Percentiles rank a stretch among this genome's conserved stretches.
Conservation (phyloP, 2,329 filamentous ascomycete species). For the Apiospora rasikravindrae region DNA sequence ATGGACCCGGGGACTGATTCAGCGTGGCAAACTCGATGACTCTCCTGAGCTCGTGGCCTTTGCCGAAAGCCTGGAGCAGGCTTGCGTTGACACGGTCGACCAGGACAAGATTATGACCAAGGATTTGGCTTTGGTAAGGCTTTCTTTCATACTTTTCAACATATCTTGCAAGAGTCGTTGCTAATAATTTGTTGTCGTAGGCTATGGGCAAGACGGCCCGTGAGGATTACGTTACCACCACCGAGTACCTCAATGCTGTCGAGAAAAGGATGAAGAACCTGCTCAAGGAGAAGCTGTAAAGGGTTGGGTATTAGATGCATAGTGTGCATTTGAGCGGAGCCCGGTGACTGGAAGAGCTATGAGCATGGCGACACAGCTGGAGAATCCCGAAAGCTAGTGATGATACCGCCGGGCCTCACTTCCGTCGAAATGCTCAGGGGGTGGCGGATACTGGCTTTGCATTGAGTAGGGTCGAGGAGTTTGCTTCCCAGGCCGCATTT, state of each 20-base stretch:
- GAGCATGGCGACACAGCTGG: background rate
- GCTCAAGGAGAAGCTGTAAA: conserved; percentile 79
- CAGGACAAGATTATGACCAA: conserved; percentile 98
- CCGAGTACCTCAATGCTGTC: conserved; percentile 89
- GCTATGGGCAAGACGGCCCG: conserved; percentile 87
- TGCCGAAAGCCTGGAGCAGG: conserved; percentile 88
- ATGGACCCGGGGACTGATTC: conserved; percentile 93
- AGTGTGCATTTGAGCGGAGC: background rate
- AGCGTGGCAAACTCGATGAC: conserved; percentile 89
- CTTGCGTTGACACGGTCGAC: conserved; percentile 93
- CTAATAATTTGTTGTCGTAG: background rate
- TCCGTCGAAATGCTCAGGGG: background rate
- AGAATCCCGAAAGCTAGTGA: background rate
- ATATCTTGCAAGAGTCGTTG: background rate
- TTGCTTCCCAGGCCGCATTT: background rate
- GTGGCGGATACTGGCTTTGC: background rate
- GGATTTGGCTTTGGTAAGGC: conserved; percentile 77
- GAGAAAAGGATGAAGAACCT: conserved; percentile 85
- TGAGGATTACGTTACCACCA: conserved; percentile 87
- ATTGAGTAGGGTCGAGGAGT: background rate
- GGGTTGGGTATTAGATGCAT: background rate
- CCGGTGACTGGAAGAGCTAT: background rate
- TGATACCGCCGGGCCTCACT: background rate
- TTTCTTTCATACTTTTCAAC: background rate
- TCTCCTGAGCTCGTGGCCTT: conserved; percentile 93